A percentile compares a stretch with the other conserved stretches of the same genome.
These are phyloP conservation scores for Blastobotrys proliferans DNA, from an alignment of 1,139 yeast genomes.

Conservation along the genomic window DNA sequence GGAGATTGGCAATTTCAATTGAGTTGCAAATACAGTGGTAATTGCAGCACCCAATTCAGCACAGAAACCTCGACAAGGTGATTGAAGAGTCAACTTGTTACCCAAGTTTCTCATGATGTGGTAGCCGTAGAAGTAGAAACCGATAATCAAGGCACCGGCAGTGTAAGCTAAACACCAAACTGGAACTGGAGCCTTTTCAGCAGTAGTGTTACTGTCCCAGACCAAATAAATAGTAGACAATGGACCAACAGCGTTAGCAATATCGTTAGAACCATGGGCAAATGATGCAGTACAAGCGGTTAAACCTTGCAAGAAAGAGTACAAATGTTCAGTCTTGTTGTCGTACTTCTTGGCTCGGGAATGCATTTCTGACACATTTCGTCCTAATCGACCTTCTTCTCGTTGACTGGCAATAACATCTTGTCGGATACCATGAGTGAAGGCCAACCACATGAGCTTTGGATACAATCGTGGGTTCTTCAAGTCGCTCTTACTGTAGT, in stretches of 20 bases:
- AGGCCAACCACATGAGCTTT: conserved; percentile 6
- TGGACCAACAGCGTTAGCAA: conserved; percentile 77
- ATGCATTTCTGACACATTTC: conserved; percentile 49
- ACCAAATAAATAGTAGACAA: conserved; percentile 60
- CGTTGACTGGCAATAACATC: conserved; percentile 57
- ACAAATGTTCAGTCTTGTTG: conserved; percentile 66
- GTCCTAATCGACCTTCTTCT: conserved; percentile 27
- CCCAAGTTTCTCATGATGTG: conserved; percentile 69
- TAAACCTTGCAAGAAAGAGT: conserved; percentile 64
- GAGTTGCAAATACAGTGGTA: conserved; percentile 73
- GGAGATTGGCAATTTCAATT: conserved; percentile 65
- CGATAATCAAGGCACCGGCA: conserved; percentile 63
- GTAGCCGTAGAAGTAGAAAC: conserved; percentile 72
- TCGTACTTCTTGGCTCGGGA: conserved; percentile 61
- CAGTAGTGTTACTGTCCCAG: conserved; percentile 52
- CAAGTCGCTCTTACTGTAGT: conserved; percentile 10
- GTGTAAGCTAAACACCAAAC: conserved; percentile 68
- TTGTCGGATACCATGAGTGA: conserved; percentile 49
- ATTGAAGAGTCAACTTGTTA: conserved; percentile 68
- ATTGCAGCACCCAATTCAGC: conserved; percentile 78
- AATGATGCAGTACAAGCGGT: conserved; percentile 80
- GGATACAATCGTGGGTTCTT: conserved; percentile 6
- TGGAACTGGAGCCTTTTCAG: conserved; percentile 56
- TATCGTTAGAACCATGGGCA: conserved; percentile 77
- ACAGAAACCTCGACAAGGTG: conserved; percentile 77